Percentiles rank a stretch among this genome's conserved stretches.
Evolutionary conservation across 2,329 filamentous ascomycete species (phyloP).

Genomic region (Anisogramma anomala): DNA sequence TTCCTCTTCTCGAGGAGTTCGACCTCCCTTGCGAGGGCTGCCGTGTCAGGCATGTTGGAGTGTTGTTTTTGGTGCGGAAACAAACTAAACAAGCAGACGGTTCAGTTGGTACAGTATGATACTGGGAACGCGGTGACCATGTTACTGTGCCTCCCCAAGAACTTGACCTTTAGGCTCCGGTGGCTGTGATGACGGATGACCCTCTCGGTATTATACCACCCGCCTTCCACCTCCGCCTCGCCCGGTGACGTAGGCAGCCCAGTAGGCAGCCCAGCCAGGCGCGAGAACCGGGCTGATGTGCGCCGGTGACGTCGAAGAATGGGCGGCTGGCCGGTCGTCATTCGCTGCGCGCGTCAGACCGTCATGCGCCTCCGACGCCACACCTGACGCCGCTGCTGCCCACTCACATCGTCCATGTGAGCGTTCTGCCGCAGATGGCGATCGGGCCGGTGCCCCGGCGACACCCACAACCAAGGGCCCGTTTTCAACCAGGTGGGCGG

Average conservation of each 20-base stretch:
- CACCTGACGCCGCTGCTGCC: too few species aligned
- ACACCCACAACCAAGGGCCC: too few species aligned
- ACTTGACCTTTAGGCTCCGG: not conserved
- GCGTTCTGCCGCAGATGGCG: too few species aligned
- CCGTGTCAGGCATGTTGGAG: slow-evolving; percentile 7
- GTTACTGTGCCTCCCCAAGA: not conserved
- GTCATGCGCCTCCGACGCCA: slow-evolving; percentile 11
- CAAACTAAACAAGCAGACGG: not conserved
- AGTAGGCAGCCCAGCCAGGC: not conserved
- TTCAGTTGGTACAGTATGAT: not conserved
- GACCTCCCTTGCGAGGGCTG: slow-evolving; percentile 8
- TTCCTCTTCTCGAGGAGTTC: slow-evolving; percentile 11
- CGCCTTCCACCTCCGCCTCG: not conserved
- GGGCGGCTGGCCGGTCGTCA: slow-evolving; percentile 1
- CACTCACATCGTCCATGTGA: too few species aligned
- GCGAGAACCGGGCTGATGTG: slow-evolving; percentile 5
- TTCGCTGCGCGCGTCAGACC: slow-evolving; percentile 3
- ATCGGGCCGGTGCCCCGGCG: too few species aligned
- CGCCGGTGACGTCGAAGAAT: slow-evolving; percentile 5
- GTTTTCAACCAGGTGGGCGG: too few species aligned
- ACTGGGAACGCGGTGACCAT: not conserved
- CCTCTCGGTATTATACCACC: slow-evolving; percentile 2
- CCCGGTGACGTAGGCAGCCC: slow-evolving; percentile 7
- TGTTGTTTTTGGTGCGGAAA: not conserved
- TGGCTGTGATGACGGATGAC: slow-evolving; percentile 10